Base-by-base conservation (phyloP, 2,329 filamentous ascomycete genomes). In the Colletotrichum eremochloae region DNA sequence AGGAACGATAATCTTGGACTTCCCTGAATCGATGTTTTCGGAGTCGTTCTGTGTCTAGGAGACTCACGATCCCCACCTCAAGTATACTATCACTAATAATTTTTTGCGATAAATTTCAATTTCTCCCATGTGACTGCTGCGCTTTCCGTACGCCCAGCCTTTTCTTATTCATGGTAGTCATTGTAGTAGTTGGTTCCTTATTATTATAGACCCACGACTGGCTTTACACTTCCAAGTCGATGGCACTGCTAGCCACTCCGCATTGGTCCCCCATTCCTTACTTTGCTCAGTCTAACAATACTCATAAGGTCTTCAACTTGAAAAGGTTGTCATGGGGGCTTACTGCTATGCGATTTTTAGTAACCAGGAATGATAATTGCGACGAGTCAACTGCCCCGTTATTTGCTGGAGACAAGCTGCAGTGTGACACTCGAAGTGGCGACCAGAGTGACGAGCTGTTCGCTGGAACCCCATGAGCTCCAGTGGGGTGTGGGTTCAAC, bases 351-450 rank as follows among this genome's bases (percentile, higher is more conserved):
- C 6, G 36, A 42, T 58, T n/a, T 0, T 40, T 58, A 20, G 38
- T 15, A 46, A 20, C 36, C 61, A n/a, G 61, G 7, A 53, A 63
- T 31, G n/a, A 40, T 31, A 31, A 40, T 63, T n/a, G 61, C n/a
- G 31, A 63, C 46, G 46, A 63, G 33, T 63, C 61, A 63, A 63
- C 20, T 29, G 61, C 61, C 48, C 61, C 48, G 11, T 55, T 44
- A 2, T 63, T 63, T 33, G 48, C 48, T 55, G 61, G 48, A 55
- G 46, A 44, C 67, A 53, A 31, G 24, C 52, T 62, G 63, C 63
- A 31, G 33, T 36, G 57, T 57, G 33, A 58, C 44, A 38, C 36
- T 14, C 38, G 31, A 50, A 40, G 58, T 68, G 68, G 65, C 68
- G 68, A 57, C 44, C 46, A 29, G 58, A 18, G 40, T n/a, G 40